These are phyloP conservation scores for Trichoderma virens DNA, from an alignment of 495 filamentous ascomycete genomes.

Conservation along the genomic window DNA sequence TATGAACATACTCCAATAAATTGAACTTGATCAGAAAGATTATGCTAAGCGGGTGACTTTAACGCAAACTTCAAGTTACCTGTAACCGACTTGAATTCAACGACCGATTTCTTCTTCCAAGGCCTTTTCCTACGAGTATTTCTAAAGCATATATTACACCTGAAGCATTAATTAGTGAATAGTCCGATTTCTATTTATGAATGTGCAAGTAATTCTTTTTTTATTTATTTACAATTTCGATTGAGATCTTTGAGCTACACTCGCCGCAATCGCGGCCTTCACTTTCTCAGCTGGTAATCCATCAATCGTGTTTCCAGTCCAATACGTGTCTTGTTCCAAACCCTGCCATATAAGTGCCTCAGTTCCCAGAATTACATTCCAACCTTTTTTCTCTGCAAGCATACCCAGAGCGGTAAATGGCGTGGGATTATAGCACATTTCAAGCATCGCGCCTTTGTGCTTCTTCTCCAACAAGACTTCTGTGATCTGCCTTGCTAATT, in stretches of 20 bases:
- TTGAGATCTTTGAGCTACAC: slow-evolving; percentile 18
- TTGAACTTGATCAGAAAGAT: no score
- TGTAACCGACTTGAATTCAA: no score
- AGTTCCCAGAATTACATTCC: slow-evolving; percentile 61
- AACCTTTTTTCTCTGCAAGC: slow-evolving; percentile 48
- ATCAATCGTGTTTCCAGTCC: slow-evolving; percentile 48
- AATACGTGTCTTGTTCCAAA: slow-evolving; percentile 59
- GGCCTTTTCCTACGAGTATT: no score
- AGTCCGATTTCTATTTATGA: background rate
- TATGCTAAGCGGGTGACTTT: no score
- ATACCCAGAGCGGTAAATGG: slow-evolving; percentile 57
- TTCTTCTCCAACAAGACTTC: slow-evolving; percentile 45
- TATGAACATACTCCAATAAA: no score
- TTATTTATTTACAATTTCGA: background rate
- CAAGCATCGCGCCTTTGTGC: slow-evolving; percentile 57
- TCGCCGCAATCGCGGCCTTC: slow-evolving; percentile 42
- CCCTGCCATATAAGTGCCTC: slow-evolving; percentile 73
- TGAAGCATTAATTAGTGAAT: no score
- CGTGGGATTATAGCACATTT: slow-evolving; percentile 73
- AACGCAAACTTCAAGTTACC: no score
- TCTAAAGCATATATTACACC: no score
- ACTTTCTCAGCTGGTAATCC: slow-evolving; percentile 47
- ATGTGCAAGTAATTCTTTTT: background rate
- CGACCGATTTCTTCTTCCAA: no score
- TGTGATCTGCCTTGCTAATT: slow-evolving; percentile 44